Conservation (phyloP, 1,284 basidiomycete species). For the Cryptococcus amylolentus region DNA sequence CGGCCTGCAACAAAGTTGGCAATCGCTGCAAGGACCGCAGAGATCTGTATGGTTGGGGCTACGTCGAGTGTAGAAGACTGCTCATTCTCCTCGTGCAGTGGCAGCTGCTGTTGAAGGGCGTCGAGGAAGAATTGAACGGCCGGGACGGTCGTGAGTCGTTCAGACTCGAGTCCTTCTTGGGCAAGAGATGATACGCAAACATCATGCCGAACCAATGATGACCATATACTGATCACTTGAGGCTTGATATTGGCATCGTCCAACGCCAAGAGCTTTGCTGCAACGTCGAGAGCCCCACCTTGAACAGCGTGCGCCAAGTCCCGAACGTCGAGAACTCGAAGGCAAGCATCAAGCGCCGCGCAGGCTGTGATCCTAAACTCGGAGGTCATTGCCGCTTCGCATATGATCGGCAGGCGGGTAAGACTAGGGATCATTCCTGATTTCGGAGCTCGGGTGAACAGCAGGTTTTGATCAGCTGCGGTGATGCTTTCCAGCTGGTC, state of each 20-base stretch:
- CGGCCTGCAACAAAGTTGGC: conserved; percentile 22
- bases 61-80: neutral
- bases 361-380: conserved; percentile 23
- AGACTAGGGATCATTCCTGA: conserved; percentile 15
- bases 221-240: conserved; percentile 33
- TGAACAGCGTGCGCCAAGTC: conserved; percentile 27
- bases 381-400: conserved; percentile 21
- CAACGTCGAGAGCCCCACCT: conserved; percentile 33
- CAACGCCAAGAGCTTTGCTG: conserved; percentile 20
- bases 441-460: conserved; percentile 3
- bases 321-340: conserved; percentile 19
- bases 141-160: conserved; percentile 12
- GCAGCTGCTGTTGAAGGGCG: conserved; percentile 21
- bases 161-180: conserved; percentile 11
- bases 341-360: conserved; percentile 26
- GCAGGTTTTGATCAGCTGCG: conserved; percentile 10
- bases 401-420: conserved; percentile 34
- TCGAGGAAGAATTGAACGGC: conserved; percentile 29
- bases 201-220: conserved; percentile 28
- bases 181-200: conserved; percentile 16
- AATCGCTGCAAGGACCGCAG: conserved; percentile 30
- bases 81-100: neutral
- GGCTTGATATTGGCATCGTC: conserved; percentile 16
- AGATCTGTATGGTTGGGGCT: conserved; percentile 18
- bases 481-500: conserved; percentile 37